Evolutionary conservation across 2,329 filamentous ascomycete species (phyloP).

Genomic region (Aspergillus hortae): DNA sequence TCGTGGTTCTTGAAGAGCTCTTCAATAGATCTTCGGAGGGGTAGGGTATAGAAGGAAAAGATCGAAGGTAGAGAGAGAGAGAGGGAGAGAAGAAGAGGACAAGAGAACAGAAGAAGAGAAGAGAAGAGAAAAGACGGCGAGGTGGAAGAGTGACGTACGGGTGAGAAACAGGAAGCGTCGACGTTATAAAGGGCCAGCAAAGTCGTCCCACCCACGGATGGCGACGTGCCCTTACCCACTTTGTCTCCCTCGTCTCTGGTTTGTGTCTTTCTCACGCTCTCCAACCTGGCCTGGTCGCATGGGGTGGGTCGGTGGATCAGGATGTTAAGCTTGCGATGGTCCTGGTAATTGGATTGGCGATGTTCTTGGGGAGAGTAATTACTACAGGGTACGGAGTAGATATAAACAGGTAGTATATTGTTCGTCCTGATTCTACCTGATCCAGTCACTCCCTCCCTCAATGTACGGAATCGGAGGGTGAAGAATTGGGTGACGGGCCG

Average conservation of each 20-base stretch:
- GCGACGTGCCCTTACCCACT: constrained; percentile 27
- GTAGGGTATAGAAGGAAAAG: background rate
- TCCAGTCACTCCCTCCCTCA: too few species aligned
- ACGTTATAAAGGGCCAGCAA: constrained; percentile 31
- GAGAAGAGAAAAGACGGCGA: constrained; percentile 6
- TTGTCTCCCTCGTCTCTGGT: constrained; percentile 21
- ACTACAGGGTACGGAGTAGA: too few species aligned
- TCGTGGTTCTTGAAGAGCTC: background rate
- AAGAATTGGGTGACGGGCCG: background rate
- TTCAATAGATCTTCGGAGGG: background rate
- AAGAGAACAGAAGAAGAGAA: background rate
- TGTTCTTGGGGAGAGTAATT: too few species aligned
- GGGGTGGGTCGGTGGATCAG: constrained; percentile 26
- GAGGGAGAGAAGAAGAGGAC: constrained; percentile 1
- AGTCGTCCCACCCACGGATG: constrained; percentile 23
- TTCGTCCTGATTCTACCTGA: too few species aligned
- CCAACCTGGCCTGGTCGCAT: constrained; percentile 23
- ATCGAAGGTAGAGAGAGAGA: constrained; percentile 1
- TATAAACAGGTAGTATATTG: too few species aligned
- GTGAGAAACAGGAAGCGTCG: constrained; percentile 19
- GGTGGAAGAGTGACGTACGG: constrained; percentile 9
- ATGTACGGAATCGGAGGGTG: background rate
- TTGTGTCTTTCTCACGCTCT: constrained; percentile 22
- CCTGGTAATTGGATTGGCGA: too few species aligned
- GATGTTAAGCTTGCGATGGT: constrained; percentile 21